phyloP scores from a whole-genome alignment of 352 stramenopile genomes.

The Phytophthora rubi region DNA sequence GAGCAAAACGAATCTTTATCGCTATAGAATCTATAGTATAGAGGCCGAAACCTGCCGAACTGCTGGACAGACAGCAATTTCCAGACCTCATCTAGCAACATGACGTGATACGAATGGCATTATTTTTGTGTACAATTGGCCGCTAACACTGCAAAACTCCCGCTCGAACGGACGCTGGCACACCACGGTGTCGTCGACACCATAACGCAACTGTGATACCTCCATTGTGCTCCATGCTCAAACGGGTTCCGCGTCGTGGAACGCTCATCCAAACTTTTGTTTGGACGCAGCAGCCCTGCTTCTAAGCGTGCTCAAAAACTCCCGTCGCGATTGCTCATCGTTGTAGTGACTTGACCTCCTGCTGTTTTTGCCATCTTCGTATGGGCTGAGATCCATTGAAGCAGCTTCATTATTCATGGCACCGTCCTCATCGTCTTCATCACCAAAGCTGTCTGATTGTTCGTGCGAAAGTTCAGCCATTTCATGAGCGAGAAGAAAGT shows the following conservation, averaged over 20 bases:
- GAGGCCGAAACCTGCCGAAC: not conserved
- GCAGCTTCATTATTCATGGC: not conserved
- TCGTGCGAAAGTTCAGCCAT: constrained; percentile 25
- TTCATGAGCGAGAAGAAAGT: constrained; percentile 39
- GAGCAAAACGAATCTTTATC: constrained; percentile 14
- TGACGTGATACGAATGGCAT: constrained; percentile 17
- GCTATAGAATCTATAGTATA: not conserved
- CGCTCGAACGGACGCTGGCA: not conserved
- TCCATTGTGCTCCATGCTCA: constrained; percentile 4
- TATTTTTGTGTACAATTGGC: not conserved
- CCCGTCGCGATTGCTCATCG: constrained; percentile 24
- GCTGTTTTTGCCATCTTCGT: not conserved
- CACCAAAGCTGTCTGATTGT: not conserved
- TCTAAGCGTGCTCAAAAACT: constrained; percentile 35
- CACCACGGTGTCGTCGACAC: not conserved
- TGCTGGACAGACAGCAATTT: constrained; percentile 20
- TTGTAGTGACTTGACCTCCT: constrained; percentile 28
- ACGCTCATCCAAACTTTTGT: constrained; percentile 9
- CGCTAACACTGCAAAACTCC: constrained; percentile 2
- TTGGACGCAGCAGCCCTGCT: constrained; percentile 24
- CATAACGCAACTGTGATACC: not conserved
- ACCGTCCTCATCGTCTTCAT: not conserved
- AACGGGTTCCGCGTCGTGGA: not conserved
- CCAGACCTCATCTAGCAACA: constrained; percentile 5
- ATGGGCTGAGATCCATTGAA: not conserved